These are phyloP conservation scores for Candida nonsorbophila DNA, from an alignment of 805 yeast genomes.

Conservation along the genomic window DNA sequence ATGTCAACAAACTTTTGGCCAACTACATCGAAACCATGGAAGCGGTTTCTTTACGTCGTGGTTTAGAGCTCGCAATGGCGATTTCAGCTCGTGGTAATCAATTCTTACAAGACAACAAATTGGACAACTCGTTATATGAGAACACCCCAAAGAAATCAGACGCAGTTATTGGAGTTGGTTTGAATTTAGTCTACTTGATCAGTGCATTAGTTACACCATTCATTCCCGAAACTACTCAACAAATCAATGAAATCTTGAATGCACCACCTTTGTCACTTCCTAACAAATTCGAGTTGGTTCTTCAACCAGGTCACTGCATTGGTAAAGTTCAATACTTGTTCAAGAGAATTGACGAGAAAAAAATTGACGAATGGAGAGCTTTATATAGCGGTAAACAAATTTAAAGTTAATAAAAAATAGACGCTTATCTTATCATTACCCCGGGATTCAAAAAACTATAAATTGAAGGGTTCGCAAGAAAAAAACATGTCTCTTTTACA, in stretches of 20 bases:
- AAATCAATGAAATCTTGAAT: slow-evolving; percentile 73
- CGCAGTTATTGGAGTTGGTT: slow-evolving; percentile 87
- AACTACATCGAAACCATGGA: slow-evolving; percentile 72
- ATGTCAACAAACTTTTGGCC: slow-evolving; percentile 56
- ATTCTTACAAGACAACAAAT: slow-evolving; percentile 92
- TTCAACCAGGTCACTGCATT: slow-evolving; percentile 78
- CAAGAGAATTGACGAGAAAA: slow-evolving; percentile 85
- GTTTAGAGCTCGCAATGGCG: slow-evolving; percentile 87
- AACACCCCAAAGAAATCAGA: slow-evolving; percentile 77
- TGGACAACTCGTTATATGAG: slow-evolving; percentile 80
- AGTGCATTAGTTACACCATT: slow-evolving; percentile 79
- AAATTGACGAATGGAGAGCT: slow-evolving; percentile 80
- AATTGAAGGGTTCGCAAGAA: no score
- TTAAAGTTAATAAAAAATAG: slow-evolving; percentile 2
- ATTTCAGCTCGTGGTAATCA: slow-evolving; percentile 89
- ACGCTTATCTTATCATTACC: neutral
- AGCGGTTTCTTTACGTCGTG: slow-evolving; percentile 74
- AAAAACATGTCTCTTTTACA: slow-evolving; percentile 6
- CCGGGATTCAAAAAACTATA: slow-evolving; percentile 2
- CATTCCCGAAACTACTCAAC: slow-evolving; percentile 78
- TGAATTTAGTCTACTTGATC: slow-evolving; percentile 83
- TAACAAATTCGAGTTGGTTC: slow-evolving; percentile 62
- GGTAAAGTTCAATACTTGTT: slow-evolving; percentile 90
- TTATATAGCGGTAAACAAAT: slow-evolving; percentile 78
- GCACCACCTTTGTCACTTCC: slow-evolving; percentile 78